These are phyloP conservation scores for Colletotrichum graminicola DNA, from an alignment of 2,329 filamentous ascomycete species.

Conservation along the genomic window DNA sequence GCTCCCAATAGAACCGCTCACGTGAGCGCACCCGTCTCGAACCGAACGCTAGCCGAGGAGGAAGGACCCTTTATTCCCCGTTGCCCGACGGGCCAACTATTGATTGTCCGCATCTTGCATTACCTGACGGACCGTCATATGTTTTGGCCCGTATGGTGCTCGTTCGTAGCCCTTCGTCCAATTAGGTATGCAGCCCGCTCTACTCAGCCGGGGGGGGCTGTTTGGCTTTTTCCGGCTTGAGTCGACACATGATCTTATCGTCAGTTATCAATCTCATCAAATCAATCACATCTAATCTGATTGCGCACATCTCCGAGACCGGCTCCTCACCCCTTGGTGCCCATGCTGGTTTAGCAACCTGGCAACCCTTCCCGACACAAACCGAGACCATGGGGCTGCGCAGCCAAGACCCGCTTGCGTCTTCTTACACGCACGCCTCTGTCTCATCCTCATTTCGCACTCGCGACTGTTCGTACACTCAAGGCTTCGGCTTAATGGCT, in stretches of 20 bases:
- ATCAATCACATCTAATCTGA: constrained; percentile 43
- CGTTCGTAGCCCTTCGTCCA: constrained; percentile 12
- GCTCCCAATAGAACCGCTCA: constrained; percentile 22
- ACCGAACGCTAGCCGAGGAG: background rate
- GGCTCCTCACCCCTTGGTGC: constrained; percentile 2
- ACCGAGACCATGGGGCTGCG: constrained; percentile 16
- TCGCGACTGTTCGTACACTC: background rate
- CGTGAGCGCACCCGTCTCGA: constrained; percentile 4
- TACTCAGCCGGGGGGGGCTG: background rate
- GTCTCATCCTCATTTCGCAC: constrained; percentile 35
- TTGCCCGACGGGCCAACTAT: constrained; percentile 3
- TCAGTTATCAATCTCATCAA: constrained; percentile 42
- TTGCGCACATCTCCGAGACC: constrained; percentile 31
- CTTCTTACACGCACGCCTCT: constrained; percentile 2
- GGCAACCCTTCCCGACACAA: constrained; percentile 2
- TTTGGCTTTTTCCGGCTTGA: constrained; percentile 5
- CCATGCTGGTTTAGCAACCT: constrained; percentile 1
- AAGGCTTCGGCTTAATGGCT: constrained; percentile 12
- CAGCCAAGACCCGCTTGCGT: constrained; percentile 9
- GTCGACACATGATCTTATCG: constrained; percentile 30
- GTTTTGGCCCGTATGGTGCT: constrained; percentile 9
- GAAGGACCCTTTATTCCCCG: background rate
- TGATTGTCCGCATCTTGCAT: background rate
- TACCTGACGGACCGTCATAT: background rate
- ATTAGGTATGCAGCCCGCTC: constrained; percentile 3